A percentile compares a stretch with the other conserved stretches of the same genome.
phyloP scores from a whole-genome alignment of 2,329 filamentous ascomycete species.

The Diaporthe australafricana region DNA sequence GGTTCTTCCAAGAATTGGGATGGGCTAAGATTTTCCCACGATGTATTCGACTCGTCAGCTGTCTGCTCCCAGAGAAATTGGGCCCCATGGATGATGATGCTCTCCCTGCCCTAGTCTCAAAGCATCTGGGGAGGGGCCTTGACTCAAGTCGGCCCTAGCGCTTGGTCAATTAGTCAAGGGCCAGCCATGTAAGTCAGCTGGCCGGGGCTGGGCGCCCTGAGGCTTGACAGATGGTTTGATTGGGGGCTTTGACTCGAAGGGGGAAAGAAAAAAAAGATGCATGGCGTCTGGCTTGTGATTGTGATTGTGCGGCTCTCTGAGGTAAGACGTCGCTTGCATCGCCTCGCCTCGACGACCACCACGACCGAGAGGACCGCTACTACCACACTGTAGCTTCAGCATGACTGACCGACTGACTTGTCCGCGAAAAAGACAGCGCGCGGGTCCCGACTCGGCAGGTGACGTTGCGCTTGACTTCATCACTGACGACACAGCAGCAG shows the following conservation, averaged over 20 bases:
- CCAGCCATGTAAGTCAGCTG: constrained; percentile 21
- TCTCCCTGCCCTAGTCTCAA: constrained; percentile 26
- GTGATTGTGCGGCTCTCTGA: constrained; percentile 6
- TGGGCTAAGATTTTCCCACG: constrained; percentile 20
- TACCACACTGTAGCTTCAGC: constrained; percentile 21
- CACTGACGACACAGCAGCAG: not conserved
- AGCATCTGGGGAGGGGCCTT: constrained; percentile 14
- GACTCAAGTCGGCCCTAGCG: constrained; percentile 27
- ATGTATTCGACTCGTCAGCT: constrained; percentile 30
- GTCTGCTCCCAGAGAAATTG: constrained; percentile 20
- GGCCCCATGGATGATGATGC: constrained; percentile 25
- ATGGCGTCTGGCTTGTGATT: constrained; percentile 33
- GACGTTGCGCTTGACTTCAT: constrained; percentile 27
- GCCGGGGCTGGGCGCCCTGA: not conserved
- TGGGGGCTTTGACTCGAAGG: constrained; percentile 21
- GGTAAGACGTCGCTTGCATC: not conserved
- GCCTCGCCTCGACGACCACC: constrained; percentile 1
- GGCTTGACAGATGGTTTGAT: constrained; percentile 15
- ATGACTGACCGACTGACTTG: constrained; percentile 25
- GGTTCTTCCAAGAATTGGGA: not conserved
- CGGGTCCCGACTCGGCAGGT: constrained; percentile 22
- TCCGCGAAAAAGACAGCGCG: constrained; percentile 12
- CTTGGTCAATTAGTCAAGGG: constrained; percentile 2
- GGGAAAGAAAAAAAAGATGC: not conserved
- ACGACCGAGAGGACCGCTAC: not conserved